Evolutionary conservation across 208 protist species (phyloP), one percentile per base, ranked within the genome.

Genomic region (Acanthamoeba triangularis): DNA sequence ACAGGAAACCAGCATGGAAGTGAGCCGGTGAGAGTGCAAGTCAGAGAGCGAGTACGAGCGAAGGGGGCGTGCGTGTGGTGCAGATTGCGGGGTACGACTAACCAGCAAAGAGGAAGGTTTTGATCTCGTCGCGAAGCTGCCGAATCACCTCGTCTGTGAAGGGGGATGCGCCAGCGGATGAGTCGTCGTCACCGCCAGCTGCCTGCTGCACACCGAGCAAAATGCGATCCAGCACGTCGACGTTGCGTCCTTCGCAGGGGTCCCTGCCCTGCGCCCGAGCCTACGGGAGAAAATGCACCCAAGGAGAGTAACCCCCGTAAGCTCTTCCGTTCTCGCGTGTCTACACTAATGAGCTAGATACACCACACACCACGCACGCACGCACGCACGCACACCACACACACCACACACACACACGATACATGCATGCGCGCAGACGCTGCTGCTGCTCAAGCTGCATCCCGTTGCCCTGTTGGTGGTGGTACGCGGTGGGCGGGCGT

Each of bases 101-200:
- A 78, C 69, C 69, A 13, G 98, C 98, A 30, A 99, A 97, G 76
- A 99, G 97, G 91, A 98, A 98, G 65, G 98, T 99, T 96, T 99
- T 98, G 47, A 98, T 97, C 92, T 99, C 98, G 96, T 99, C 98
- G 41, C 97, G 97, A 44, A 99, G 97, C 84, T 98, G 97, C 76
- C 95, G 67, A 25, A 98, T 95, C 91, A 98, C 96, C 33, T 96
- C 90, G 23, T 84, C 88, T 95, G 98, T 95, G 65, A 98, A 95
- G 41, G 97, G 74, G 13, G 82, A 41, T 11, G 5, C 18, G 13
- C 10, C 25, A 0, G 59, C 8, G 59, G 59, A 10, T 23, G 59
- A n/a, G n/a, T n/a, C 16, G 14, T 23, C 23, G 20, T 23, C 23
- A 4, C 1, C 82, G 28, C 0, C 82, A n/a, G 25, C 44, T 33